Base-by-base conservation (phyloP, 1,139 yeast species). In the Nematodospora anomalae region DNA sequence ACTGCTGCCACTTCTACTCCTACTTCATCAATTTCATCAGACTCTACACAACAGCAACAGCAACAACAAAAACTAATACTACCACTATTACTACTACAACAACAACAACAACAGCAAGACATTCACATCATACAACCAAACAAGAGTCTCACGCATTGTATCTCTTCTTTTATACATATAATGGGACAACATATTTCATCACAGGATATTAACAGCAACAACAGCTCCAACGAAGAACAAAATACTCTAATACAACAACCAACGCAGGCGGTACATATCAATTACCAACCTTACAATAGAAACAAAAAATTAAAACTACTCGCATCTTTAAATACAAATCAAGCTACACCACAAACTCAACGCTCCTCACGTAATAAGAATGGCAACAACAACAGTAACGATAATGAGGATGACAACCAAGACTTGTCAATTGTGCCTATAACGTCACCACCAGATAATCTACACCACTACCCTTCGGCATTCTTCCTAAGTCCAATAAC, bases 401-500 rank as follows among this genome's bases (percentile, higher is more conserved):
- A 18, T 22, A 22, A 14, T 21, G 24, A 9, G 16, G 15, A n/a
- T 15, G 5, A n/a, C 20, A 6, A 15, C 18, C 9, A 30, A 16
- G 44, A 38, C 15, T 30, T 44, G 21, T 30, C 45, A 6, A 36
- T 45, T 25, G 28, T 42, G 10, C 50, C 50, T 3, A 32, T 42
- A 11, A 45, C 48, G 10, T 44, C 48, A 8, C 50, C 50, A 2
- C 41, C 43, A 9, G 46, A 43, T 27, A 32, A 37, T 22, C 44
- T 39, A 6, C 30, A 42, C 12, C 33, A 37, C 16, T 45, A 45
- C 27, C 57, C 58, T 3, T 52, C 64, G 13, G 48, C 62, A n/a
- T 53, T 62, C 30, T 53, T 58, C 37, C 52, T 65, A 31, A 60
- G 66, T 10, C 71, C 71, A 14, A 58, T 65, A 38, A 63, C 70